Base-by-base conservation (phyloP, 805 yeast species). In the Teunomyces atbi region DNA sequence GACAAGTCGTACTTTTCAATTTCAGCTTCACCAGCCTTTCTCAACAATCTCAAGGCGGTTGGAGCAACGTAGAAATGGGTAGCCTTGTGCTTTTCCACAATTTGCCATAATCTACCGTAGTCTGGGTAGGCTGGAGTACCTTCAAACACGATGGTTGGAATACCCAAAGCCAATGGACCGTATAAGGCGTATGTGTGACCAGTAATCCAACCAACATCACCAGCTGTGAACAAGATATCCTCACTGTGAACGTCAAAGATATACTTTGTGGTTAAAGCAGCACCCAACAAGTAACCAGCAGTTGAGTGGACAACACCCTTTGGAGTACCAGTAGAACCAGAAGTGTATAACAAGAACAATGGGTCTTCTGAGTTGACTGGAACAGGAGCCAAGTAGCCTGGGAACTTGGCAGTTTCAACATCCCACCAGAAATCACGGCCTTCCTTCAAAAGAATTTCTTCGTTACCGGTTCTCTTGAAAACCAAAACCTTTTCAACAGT, bases 161-260 rank as follows among this genome's bases (percentile, higher is more conserved):
- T 82, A 63, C 96, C 96, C 56, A 78, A 74, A 26, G 78, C 65
- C 61, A 87, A 73, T 32, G 96, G 95, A 46, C 95, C 96, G 63
- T 87, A 87, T 41, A 86, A 79, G 15, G 82, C 90, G 59, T 87
- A 87, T 8, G 94, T 78, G 69, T 87, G 96, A 48, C 96, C 96
- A 5, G 95, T 87, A 59, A 87, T 85, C 96, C 96, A 87, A 59
- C 96, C 96, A 45, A 87, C 85, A 69, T 87, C 96, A 62, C 94
- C 96, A 26, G 95, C 94, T 13, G 94, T 86, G 76, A 87, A 87
- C 47, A 87, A 74, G 11, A 81, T 73, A 62, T 87, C 96, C 48
- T 84, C 83, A 35, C 78, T 76, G 58, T 86, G 90, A 34, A 85
- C 74, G 65, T 87, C 95, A 65, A 87, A 87, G 38, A 81, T 78